Percentiles rank a stretch among this genome's conserved stretches.
phyloP scores from a whole-genome alignment of 1,284 basidiomycete genomes.

The Trametes pubescens region DNA sequence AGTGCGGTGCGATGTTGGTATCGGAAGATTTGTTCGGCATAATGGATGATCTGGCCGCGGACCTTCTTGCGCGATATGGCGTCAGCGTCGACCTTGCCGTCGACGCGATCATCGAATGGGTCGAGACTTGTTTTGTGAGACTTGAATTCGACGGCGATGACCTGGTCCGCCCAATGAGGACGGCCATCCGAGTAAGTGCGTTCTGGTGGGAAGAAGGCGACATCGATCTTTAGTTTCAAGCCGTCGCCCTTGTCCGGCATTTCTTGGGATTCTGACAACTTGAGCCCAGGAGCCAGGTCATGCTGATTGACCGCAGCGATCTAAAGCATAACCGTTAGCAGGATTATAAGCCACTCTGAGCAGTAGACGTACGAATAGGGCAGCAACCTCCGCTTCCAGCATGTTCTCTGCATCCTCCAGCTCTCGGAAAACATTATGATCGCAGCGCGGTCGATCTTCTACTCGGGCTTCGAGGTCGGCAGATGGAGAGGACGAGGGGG shows the following conservation, averaged over 20 bases:
- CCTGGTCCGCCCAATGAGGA: constrained; percentile 8
- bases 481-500: not conserved
- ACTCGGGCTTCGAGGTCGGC: not conserved
- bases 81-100: not conserved
- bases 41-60: constrained; percentile 12
- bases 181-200: not conserved
- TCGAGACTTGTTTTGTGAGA: not conserved
- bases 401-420: not conserved
- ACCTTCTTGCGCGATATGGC: constrained; percentile 8
- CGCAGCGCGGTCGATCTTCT: not conserved
- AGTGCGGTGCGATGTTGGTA: constrained; percentile 23
- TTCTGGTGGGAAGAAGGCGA: not conserved
- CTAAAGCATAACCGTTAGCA: not conserved
- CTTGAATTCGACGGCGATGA: constrained; percentile 13
- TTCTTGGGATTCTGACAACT: constrained; percentile 2
- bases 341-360: not conserved
- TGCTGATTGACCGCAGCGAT: not conserved
- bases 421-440: not conserved
- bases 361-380: not conserved
- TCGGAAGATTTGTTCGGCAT: constrained; percentile 13
- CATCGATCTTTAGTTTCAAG: constrained; percentile 12
- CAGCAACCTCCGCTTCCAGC: not conserved
- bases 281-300: not conserved
- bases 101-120: constrained; percentile 7
- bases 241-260: constrained; percentile 9